These are phyloP conservation scores for Senna siamea DNA, from an alignment of 306 rosid genomes.

Conservation along the genomic window DNA sequence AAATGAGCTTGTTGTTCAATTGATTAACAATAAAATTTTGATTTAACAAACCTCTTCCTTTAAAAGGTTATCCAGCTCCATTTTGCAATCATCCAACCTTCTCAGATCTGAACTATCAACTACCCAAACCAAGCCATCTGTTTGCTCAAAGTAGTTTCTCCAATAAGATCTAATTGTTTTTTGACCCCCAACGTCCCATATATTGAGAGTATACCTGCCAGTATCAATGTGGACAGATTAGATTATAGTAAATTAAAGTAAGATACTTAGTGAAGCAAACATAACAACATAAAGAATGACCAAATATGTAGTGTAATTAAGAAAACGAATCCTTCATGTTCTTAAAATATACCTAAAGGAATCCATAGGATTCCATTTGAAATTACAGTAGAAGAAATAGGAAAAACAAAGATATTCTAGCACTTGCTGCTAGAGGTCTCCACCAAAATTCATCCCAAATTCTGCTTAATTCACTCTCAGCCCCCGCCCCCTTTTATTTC, in stretches of 20 bases:
- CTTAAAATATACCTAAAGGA: neutral
- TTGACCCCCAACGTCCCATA: conserved; percentile 87
- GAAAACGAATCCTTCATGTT: neutral
- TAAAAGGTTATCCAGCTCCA: conserved; percentile 83
- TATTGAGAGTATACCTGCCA: conserved; percentile 81
- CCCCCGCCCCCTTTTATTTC: too few species aligned
- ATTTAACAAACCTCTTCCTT: conserved; percentile 76
- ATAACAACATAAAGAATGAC: neutral
- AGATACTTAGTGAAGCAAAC: conserved; percentile 14
- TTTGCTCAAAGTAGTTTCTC: conserved; percentile 94
- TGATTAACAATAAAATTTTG: conserved; percentile 1
- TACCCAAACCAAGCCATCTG: conserved; percentile 93
- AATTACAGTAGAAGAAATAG: too few species aligned
- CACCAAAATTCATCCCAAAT: too few species aligned
- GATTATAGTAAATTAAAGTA: neutral
- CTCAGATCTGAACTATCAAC: conserved; percentile 39
- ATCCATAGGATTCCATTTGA: too few species aligned
- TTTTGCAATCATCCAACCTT: conserved; percentile 82
- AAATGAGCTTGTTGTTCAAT: conserved; percentile 3
- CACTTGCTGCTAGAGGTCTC: too few species aligned
- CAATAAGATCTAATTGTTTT: conserved; percentile 91
- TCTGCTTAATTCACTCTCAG: too few species aligned
- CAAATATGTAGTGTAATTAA: neutral
- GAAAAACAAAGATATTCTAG: too few species aligned
- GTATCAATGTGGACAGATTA: conserved; percentile 26